A percentile compares a stretch with the other conserved stretches of the same genome.
Conservation (phyloP, 73 alveolate species). For the Paramecium sonneborni region DNA sequence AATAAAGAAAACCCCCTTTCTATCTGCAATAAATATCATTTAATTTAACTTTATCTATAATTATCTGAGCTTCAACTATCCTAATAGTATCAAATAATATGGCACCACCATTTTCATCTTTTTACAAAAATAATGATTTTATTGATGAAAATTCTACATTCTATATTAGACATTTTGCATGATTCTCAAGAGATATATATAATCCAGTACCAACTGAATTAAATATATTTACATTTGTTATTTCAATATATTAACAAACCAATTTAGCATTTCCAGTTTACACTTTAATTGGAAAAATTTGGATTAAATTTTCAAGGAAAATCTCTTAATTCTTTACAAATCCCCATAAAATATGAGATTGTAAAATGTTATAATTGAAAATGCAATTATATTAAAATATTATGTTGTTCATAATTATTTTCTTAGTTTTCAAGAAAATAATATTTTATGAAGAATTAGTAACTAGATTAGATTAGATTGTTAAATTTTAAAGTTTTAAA, state of each 20-base stretch:
- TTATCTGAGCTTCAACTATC: not conserved
- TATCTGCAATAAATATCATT: not conserved
- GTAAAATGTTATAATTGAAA: not conserved
- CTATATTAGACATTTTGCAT: not conserved
- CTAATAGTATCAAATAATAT: not conserved
- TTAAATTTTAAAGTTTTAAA: not conserved
- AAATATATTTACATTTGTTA: not conserved
- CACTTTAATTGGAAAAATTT: not conserved
- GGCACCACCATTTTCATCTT: not conserved
- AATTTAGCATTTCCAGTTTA: not conserved
- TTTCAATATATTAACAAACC: not conserved
- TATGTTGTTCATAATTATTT: not conserved
- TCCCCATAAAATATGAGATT: not conserved
- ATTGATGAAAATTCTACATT: not conserved
- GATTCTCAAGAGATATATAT: not conserved
- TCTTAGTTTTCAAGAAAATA: not conserved
- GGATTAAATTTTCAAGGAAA: not conserved
- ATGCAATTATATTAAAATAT: not conserved
- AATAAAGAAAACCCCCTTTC: not conserved
- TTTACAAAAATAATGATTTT: not conserved
- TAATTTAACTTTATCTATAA: not conserved
- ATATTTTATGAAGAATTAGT: not conserved
- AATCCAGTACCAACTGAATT: not conserved
- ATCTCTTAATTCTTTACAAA: not conserved
- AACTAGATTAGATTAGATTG: not conserved